These are phyloP conservation scores for Geotrichum carabidarum DNA, from an alignment of 1,139 yeast genomes.

Conservation along the genomic window DNA sequence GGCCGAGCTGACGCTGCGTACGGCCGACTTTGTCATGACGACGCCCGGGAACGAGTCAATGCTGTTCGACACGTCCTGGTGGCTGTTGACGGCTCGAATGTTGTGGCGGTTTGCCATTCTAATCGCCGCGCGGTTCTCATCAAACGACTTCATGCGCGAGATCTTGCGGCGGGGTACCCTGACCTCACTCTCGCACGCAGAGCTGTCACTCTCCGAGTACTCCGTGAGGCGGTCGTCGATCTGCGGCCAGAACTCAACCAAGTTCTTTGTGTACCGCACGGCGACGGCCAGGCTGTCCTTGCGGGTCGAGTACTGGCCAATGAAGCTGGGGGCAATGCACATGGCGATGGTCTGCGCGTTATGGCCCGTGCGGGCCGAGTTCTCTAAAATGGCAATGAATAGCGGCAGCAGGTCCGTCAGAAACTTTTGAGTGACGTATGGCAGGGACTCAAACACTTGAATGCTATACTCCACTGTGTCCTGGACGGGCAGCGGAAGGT, in stretches of 20 bases:
- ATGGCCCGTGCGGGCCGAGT: conserved; percentile 22
- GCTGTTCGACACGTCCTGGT: conserved; percentile 6
- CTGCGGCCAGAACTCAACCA: conserved; percentile 33
- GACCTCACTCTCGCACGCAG: conserved; percentile 12
- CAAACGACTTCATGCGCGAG: conserved; percentile 3
- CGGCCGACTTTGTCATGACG: neutral
- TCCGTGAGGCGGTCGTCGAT: conserved; percentile 15
- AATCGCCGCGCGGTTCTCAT: neutral
- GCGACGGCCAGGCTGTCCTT: conserved; percentile 31
- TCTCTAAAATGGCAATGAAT: conserved; percentile 22
- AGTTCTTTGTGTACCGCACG: conserved; percentile 27
- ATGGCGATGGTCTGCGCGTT: conserved; percentile 16
- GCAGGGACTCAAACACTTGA: conserved; percentile 23
- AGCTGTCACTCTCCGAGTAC: conserved; percentile 13
- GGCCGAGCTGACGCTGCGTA: conserved; percentile 2
- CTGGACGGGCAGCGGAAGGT: conserved; percentile 31
- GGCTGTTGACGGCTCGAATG: conserved; percentile 5
- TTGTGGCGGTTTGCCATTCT: neutral
- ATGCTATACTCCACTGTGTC: conserved; percentile 31
- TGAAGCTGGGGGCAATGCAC: conserved; percentile 34
- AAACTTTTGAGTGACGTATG: conserved; percentile 25
- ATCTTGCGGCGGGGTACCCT: conserved; percentile 1
- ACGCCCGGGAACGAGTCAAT: conserved; percentile 2
- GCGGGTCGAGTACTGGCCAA: conserved; percentile 29
- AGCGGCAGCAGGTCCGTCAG: conserved; percentile 26